Evolutionary conservation across 305 asterid species (phyloP).

Genomic region (Fraxinus greggii): DNA sequence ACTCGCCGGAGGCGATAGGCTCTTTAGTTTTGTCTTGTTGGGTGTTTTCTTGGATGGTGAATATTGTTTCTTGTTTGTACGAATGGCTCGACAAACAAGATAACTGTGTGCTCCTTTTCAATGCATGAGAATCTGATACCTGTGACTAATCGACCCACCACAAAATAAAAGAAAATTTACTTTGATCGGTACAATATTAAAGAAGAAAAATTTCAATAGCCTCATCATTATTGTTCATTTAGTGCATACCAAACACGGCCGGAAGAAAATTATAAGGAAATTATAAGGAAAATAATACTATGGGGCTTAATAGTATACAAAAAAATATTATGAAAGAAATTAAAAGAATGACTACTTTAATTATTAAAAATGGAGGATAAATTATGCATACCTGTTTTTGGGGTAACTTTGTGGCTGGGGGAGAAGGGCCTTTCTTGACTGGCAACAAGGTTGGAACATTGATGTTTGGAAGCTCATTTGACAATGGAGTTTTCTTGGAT

Average conservation of each 20-base stretch:
- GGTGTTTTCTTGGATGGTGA: conserved; percentile 33
- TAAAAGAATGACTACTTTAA: background rate
- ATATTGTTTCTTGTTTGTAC: conserved; percentile 41
- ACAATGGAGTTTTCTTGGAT: conserved; percentile 50
- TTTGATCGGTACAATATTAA: background rate
- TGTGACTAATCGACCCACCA: conserved; percentile 39
- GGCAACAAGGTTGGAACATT: conserved; percentile 56
- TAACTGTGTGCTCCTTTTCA: conserved; percentile 68
- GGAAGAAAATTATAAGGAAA: background rate
- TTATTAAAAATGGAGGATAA: background rate
- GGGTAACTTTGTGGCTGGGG: conserved; percentile 50
- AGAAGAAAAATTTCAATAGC: background rate
- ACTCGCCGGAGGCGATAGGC: conserved; percentile 29
- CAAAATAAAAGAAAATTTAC: conserved; percentile 1
- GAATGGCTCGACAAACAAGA: conserved; percentile 59
- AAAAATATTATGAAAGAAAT: background rate
- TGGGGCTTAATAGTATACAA: background rate
- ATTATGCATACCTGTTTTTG: conserved; percentile 57
- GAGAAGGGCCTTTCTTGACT: conserved; percentile 56
- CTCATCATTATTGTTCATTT: background rate
- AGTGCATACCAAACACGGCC: background rate
- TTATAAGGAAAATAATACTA: background rate
- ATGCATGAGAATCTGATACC: conserved; percentile 55
- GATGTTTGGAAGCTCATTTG: conserved; percentile 42
- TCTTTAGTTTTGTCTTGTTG: conserved; percentile 39